Percentiles rank a stretch among this genome's conserved stretches.
Conservation (phyloP, 139 green algal species). For the Chlamydomonas sp. region DNA sequence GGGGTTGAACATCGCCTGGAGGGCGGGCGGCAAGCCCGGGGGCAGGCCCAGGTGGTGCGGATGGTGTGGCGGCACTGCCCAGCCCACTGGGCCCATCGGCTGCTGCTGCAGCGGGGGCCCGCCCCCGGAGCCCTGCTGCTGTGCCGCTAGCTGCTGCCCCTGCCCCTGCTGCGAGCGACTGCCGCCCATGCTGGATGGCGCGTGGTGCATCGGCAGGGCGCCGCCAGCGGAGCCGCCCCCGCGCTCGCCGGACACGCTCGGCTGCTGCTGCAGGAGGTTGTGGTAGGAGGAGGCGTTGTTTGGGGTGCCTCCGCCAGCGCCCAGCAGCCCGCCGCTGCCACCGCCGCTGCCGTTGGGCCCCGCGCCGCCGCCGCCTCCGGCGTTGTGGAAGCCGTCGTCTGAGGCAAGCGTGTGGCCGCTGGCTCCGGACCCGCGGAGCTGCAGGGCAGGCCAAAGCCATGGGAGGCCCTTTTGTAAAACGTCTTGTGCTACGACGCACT, state of each 20-base stretch:
- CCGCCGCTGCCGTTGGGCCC: not conserved
- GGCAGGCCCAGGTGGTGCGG: not conserved
- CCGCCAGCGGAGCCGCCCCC: too few relatives aligned
- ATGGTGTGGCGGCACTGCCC: not conserved
- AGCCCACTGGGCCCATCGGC: too few relatives aligned
- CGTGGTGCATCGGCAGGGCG: too few relatives aligned
- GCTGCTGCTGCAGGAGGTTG: not conserved
- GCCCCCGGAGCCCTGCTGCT: too few relatives aligned
- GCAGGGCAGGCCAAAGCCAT: not conserved
- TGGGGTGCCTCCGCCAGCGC: not conserved
- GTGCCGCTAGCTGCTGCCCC: not conserved
- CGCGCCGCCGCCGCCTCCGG: not conserved
- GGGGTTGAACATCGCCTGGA: constrained; percentile 3
- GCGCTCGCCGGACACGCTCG: not conserved
- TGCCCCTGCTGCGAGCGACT: not conserved
- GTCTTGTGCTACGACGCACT: too few relatives aligned
- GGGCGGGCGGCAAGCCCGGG: not conserved
- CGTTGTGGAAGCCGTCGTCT: not conserved
- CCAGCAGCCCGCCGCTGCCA: not conserved
- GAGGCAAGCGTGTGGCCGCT: constrained; percentile 7
- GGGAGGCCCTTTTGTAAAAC: too few relatives aligned
- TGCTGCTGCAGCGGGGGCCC: too few relatives aligned
- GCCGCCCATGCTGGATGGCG: not conserved
- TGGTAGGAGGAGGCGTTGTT: not conserved
- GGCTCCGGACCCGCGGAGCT: constrained; percentile 8